Evolutionary conservation across 2,329 filamentous ascomycete species (phyloP).

Genomic region (Phyllosticta citribraziliensis): DNA sequence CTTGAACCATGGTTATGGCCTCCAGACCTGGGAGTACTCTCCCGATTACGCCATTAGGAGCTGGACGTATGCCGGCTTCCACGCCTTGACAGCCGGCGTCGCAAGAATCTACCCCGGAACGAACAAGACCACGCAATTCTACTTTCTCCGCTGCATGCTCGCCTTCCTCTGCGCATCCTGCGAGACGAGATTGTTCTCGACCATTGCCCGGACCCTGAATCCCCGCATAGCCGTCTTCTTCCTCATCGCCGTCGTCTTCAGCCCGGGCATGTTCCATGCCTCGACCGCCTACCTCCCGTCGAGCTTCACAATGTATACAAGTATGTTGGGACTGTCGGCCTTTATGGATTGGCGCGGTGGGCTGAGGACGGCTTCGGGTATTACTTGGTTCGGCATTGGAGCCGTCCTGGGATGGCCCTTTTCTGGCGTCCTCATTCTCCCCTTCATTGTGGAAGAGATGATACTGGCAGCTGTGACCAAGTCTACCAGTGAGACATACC

Average conservation of each 20-base stretch:
- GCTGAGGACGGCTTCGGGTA: constrained; percentile 68
- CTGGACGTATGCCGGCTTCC: constrained; percentile 80
- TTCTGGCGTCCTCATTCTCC: constrained; percentile 67
- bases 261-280: constrained; percentile 88
- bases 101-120: constrained; percentile 44
- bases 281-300: constrained; percentile 81
- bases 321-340: constrained; percentile 72
- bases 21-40: constrained; percentile 98
- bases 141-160: constrained; percentile 67
- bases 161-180: constrained; percentile 69
- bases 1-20: constrained; percentile 78
- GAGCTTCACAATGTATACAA: constrained; percentile 93
- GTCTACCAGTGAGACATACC: constrained; percentile 49
- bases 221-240: constrained; percentile 79
- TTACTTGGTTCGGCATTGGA: constrained; percentile 83
- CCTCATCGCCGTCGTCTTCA: constrained; percentile 63
- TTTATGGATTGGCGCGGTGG: constrained; percentile 87
- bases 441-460: constrained; percentile 71
- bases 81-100: constrained; percentile 62
- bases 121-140: constrained; percentile 61
- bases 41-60: constrained; percentile 90
- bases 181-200: constrained; percentile 72
- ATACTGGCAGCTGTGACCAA: constrained; percentile 44
- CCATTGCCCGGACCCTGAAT: constrained; percentile 67
- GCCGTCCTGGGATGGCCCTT: constrained; percentile 92